Base-by-base conservation (phyloP, 208 protist species). In the Leptomonas seymouri region DNA sequence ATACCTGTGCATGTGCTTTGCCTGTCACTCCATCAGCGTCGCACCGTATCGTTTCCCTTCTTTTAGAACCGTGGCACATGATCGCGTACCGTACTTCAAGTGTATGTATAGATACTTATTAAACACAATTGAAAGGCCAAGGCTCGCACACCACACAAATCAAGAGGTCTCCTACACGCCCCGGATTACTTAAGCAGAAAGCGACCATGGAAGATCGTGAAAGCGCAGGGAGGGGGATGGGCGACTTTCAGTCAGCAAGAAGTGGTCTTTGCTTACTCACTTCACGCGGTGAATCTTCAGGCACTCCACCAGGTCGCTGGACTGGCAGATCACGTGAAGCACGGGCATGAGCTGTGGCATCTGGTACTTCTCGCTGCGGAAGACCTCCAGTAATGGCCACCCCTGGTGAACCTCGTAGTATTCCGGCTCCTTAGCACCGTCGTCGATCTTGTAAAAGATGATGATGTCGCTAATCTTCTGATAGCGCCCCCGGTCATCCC, bases 381-480 rank as follows among this genome's bases (percentile, higher is more conserved):
- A 93, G n/a, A 94, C 78, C 72, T 96, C 86, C 67, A 93, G 72
- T 20, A 96, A 73, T 34, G 88, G 82, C 85, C 84, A 90, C 9
- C 46, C 65, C 48, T 77, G 67, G 46, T 91, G 67, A 6, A 96
- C 56, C 64, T 91, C 86, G 66, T 93, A 93, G 48, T 86, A 90
- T 74, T 85, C 75, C 18, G 82, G 71, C 68, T 85, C 82, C 55
- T 90, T 89, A 14, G 93, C 80, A n/a, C 91, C 88, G 63, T 94
- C 91, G 51, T 94, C 91, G 58, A 96, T 87, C 76, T 93, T 96
- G 73, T 84, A 93, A 55, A 89, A 82, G 51, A 93, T 83, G 11
- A 93, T 68, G 64, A 96, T 78, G 54, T 93, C 79, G 23, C 82
- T 71, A 11, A 87, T 50, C 15, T 75, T 60, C 21, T 53, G 41